These are phyloP conservation scores for Yamadazyma takamatsuzukensis DNA, from an alignment of 805 yeast species.

Conservation along the genomic window DNA sequence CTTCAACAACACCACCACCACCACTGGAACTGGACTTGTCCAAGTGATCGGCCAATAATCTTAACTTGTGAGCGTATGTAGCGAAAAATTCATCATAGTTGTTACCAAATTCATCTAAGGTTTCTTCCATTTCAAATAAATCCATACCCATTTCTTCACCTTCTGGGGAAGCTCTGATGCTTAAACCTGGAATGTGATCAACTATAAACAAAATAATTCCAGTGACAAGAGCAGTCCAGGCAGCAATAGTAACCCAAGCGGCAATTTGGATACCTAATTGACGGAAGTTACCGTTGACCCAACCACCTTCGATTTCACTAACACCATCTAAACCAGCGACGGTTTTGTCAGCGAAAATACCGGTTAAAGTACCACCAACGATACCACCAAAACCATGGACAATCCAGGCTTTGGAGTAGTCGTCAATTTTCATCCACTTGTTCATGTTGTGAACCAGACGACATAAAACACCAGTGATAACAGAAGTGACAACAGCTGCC, in stretches of 20 bases:
- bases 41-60: conserved; percentile 15
- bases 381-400: conserved; percentile 51
- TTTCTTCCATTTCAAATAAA: conserved; percentile 48
- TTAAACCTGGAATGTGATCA: conserved; percentile 49
- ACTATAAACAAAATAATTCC: conserved; percentile 42
- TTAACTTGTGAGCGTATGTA: conserved; percentile 16
- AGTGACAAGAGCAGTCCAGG: conserved; percentile 46
- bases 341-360: conserved; percentile 43
- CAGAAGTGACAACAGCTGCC: conserved; percentile 42
- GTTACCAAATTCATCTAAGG: conserved; percentile 35
- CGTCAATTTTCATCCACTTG: conserved; percentile 43
- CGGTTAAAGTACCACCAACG: conserved; percentile 38
- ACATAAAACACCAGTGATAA: conserved; percentile 37
- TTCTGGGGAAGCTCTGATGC: conserved; percentile 42
- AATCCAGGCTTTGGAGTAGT: conserved; percentile 42
- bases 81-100: conserved; percentile 26
- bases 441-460: conserved; percentile 31
- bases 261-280: conserved; percentile 48
- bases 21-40: conserved; percentile 8
- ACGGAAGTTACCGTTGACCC: conserved; percentile 43
- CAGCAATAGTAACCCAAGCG: conserved; percentile 36
- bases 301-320: conserved; percentile 43
- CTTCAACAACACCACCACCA: conserved; percentile 15
- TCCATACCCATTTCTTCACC: conserved; percentile 53
- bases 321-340: conserved; percentile 43